A percentile compares a stretch with the other conserved stretches of the same genome.
Evolutionary conservation across 2,329 filamentous ascomycete genomes (phyloP).

Genomic region (Aspergillus sergii): DNA sequence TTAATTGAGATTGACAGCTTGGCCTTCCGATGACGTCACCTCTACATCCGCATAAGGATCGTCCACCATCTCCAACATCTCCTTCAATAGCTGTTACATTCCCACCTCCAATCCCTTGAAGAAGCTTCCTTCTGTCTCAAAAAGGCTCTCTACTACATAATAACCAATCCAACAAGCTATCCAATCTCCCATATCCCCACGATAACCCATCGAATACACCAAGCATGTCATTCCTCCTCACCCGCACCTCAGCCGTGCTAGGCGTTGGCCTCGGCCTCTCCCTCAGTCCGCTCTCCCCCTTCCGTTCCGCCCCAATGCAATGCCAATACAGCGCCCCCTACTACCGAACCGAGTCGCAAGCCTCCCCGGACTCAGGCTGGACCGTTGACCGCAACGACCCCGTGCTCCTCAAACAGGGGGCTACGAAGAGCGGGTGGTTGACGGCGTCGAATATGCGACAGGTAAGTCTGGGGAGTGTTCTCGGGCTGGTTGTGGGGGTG

Average conservation of each 20-base stretch:
- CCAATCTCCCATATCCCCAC: too few species aligned
- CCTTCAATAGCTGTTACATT: too few species aligned
- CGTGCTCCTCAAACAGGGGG: constrained; percentile 29
- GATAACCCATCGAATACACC: neutral
- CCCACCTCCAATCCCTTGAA: too few species aligned
- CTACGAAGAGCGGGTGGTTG: constrained; percentile 28
- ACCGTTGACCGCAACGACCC: constrained; percentile 27
- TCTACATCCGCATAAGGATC: too few species aligned
- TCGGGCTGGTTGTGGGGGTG: constrained; percentile 47
- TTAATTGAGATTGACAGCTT: neutral
- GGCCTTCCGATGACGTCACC: neutral
- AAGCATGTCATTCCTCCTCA: constrained; percentile 31
- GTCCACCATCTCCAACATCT: too few species aligned
- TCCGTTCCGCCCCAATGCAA: constrained; percentile 38
- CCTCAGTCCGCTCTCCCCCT: constrained; percentile 37
- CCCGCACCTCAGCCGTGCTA: constrained; percentile 31
- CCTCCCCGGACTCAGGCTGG: constrained; percentile 29
- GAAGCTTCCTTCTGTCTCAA: too few species aligned
- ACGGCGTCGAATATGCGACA: constrained; percentile 44
- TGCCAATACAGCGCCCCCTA: constrained; percentile 39
- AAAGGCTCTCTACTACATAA: too few species aligned
- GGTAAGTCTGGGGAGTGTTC: constrained; percentile 48
- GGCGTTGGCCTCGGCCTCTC: constrained; percentile 40
- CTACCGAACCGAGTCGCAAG: constrained; percentile 21
- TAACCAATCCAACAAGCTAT: too few species aligned